Percentiles rank a stretch among this genome's conserved stretches.
phyloP scores from a whole-genome alignment of 2,329 filamentous ascomycete genomes.

The Chrysoporthe deuterocubensis region DNA sequence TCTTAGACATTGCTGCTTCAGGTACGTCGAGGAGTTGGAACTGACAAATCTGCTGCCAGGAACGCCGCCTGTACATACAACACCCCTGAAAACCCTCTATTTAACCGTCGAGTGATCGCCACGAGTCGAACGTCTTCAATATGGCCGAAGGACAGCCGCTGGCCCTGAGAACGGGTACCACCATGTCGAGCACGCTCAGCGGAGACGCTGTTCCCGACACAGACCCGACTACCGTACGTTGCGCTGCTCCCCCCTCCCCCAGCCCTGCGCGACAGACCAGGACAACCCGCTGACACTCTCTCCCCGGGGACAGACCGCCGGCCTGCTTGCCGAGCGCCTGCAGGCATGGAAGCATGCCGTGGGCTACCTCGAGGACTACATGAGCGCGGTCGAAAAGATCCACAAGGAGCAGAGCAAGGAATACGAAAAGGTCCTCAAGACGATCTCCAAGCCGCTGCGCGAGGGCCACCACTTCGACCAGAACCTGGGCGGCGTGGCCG shows the following conservation, averaged over 20 bases:
- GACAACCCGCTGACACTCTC: slow-evolving; percentile 10
- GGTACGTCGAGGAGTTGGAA: slow-evolving; percentile 12
- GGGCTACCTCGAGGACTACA: slow-evolving; percentile 88
- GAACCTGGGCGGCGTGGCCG: slow-evolving; percentile 81
- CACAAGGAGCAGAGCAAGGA: slow-evolving; percentile 88
- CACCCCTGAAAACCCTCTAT: slow-evolving; percentile 3
- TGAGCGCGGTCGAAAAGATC: slow-evolving; percentile 82
- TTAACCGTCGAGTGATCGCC: neutral
- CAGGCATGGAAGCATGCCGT: slow-evolving; percentile 96
- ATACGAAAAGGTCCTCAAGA: slow-evolving; percentile 94
- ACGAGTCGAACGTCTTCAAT: slow-evolving; percentile 3
- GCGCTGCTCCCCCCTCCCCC: neutral
- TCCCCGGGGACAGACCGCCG: slow-evolving; percentile 63
- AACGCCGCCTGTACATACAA: slow-evolving; percentile 1
- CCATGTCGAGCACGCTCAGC: slow-evolving; percentile 45
- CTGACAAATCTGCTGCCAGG: slow-evolving; percentile 8
- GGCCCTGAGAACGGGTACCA: slow-evolving; percentile 32
- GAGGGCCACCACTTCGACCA: slow-evolving; percentile 95
- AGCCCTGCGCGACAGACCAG: neutral
- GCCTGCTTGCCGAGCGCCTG: slow-evolving; percentile 82
- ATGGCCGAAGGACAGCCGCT: slow-evolving; percentile 29
- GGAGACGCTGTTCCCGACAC: slow-evolving; percentile 64
- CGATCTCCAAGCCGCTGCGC: slow-evolving; percentile 81
- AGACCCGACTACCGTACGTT: slow-evolving; percentile 61
- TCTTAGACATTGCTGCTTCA: slow-evolving; percentile 12